Conservation (phyloP, 2,329 filamentous ascomycete species). For the Phaeophleospora eucalypticola region DNA sequence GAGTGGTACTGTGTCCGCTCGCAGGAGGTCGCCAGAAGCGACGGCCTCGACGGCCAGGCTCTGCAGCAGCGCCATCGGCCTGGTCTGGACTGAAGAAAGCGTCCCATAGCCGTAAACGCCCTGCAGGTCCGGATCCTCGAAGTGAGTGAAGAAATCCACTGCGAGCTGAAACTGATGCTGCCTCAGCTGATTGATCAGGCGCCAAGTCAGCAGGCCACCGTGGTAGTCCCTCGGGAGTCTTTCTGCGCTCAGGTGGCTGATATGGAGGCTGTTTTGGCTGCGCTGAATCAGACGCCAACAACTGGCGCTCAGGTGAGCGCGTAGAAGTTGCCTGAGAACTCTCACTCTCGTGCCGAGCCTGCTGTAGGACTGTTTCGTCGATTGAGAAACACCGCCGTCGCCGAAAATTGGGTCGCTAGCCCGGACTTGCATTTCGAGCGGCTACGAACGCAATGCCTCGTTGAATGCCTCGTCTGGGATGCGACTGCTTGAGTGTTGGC, state of each 20-base stretch:
- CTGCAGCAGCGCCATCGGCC: background rate
- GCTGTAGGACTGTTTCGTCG: constrained; percentile 18
- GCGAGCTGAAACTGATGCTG: background rate
- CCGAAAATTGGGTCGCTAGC: background rate
- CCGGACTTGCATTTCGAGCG: background rate
- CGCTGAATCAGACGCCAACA: background rate
- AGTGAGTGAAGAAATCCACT: background rate
- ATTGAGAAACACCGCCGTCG: constrained; percentile 19
- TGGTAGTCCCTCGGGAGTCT: constrained; percentile 29
- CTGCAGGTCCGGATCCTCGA: constrained; percentile 1
- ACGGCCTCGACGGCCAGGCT: background rate
- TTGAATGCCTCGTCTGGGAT: background rate
- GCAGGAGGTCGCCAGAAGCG: constrained; percentile 30
- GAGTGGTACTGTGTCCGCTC: constrained; percentile 27
- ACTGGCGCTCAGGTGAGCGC: background rate
- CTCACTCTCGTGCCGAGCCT: constrained; percentile 4
- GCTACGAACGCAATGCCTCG: background rate
- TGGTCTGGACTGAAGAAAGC: background rate
- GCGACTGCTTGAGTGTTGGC: constrained; percentile 28
- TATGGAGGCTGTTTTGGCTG: constrained; percentile 19
- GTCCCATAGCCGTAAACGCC: background rate
- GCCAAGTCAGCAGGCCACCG: constrained; percentile 24
- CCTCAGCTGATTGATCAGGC: background rate
- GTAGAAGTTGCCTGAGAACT: background rate
- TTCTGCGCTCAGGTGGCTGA: constrained; percentile 20